phyloP scores from a whole-genome alignment of 2,329 filamentous ascomycete genomes.

The Fonsecaea nubica region DNA sequence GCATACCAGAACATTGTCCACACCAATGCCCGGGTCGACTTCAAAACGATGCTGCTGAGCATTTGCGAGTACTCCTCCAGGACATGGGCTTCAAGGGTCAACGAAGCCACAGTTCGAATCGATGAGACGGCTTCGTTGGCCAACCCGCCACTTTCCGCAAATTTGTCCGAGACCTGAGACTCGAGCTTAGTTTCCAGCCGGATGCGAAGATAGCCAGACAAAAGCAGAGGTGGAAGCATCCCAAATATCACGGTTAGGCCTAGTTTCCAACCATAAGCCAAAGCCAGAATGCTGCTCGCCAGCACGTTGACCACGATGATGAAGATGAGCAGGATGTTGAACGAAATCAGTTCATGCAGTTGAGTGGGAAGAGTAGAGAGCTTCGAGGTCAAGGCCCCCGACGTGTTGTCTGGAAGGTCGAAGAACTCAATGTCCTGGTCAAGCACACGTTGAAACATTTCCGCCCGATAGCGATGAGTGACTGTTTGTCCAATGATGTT shows the following conservation, averaged over 20 bases:
- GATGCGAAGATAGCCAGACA: conserved; percentile 57
- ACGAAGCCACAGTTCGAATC: conserved; percentile 58
- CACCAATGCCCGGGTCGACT: conserved; percentile 40
- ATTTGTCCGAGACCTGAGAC: conserved; percentile 52
- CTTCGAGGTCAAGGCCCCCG: conserved; percentile 43
- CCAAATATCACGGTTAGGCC: conserved; percentile 57
- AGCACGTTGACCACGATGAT: conserved; percentile 56
- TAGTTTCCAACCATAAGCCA: conserved; percentile 57
- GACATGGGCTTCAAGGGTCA: conserved; percentile 56
- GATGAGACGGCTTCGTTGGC: conserved; percentile 59
- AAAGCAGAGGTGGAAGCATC: conserved; percentile 55
- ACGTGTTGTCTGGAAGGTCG: conserved; percentile 43
- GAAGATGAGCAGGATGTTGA: conserved; percentile 58
- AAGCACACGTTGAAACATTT: conserved; percentile 41
- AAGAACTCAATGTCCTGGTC: conserved; percentile 45
- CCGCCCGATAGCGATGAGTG: conserved; percentile 36
- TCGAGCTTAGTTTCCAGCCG: conserved; percentile 58
- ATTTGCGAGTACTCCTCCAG: conserved; percentile 43
- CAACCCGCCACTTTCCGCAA: conserved; percentile 56
- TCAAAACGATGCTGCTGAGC: conserved; percentile 38
- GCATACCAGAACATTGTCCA: conserved; percentile 44
- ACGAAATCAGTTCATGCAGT: conserved; percentile 59
- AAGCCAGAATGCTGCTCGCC: conserved; percentile 54
- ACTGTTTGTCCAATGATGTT: conserved; percentile 43
- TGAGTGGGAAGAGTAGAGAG: conserved; percentile 41